Base-by-base conservation (phyloP, 164 flowering plant genomes). In the Amborella trichopoda region DNA sequence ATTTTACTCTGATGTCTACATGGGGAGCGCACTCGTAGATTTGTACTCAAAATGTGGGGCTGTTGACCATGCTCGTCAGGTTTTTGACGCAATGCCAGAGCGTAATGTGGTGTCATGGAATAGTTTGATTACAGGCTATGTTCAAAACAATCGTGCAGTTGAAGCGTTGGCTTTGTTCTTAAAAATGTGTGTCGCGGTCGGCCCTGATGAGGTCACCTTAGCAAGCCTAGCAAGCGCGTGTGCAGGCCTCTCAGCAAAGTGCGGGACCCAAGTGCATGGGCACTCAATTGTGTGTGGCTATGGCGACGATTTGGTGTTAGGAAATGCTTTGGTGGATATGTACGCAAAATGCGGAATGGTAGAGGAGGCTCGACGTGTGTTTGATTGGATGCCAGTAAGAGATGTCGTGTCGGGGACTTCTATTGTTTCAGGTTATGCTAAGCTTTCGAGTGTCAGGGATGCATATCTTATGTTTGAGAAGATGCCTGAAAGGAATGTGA, bases 241-340 rank as follows among this genome's bases (percentile, higher is more conserved):
- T 27, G 55, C 66, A 3, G 41, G 56, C 30, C 34, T 61, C 17
- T 40, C 49, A 4, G 56, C 55, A 11, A 33, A 32, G 23, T 55
- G 56, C 36, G 61, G 66, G 21, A 36, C 48, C 34, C 66, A 61
- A 50, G 46, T 61, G 33, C 61, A 61, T 46, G 61, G 44, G 11
- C 19, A 37, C 8, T 44, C 26, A n/a, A 26, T 61, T n/a, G 56
- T 55, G 30, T 51, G 39, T 22, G 42, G 27, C 22, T 56, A 55
- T 30, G 51, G 60, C 12, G 38, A 46, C 51, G 65, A 61, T 51
- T 46, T 55, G 6, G 48, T 61, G 9, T 26, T 61, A 24, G 42
- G 56, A 36, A 61, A 61, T 46, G 66, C 61, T 6, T 47, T 61
- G 19, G 60, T 61, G 28, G 66, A 61, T 25, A 61, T 61, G 66